phyloP scores from a whole-genome alignment of 2,329 filamentous ascomycete genomes.

The Ceratocystis huliohia region DNA sequence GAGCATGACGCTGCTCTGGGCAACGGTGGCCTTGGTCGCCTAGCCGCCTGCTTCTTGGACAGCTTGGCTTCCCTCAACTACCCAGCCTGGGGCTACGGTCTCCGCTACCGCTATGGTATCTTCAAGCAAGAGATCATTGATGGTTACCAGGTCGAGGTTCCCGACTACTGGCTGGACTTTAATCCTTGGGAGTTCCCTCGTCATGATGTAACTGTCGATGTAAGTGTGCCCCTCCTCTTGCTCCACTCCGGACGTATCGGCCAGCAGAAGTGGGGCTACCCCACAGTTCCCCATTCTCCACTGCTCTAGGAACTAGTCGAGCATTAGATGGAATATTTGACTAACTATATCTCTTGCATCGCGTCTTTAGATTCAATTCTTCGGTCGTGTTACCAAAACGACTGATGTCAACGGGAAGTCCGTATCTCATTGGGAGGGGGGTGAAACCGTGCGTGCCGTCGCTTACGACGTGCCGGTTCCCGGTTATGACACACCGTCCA shows the following conservation, averaged over 20 bases:
- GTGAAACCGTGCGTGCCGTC: slow-evolving; percentile 81
- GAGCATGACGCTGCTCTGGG: slow-evolving; percentile 94
- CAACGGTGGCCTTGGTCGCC: slow-evolving; percentile 85
- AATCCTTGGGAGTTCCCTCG: slow-evolving; percentile 98
- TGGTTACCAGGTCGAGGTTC: slow-evolving; percentile 94
- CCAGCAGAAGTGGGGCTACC: not conserved
- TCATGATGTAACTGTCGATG: slow-evolving; percentile 86
- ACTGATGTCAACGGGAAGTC: slow-evolving; percentile 64
- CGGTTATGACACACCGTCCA: slow-evolving; percentile 76
- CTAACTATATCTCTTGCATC: not conserved
- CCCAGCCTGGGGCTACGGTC: slow-evolving; percentile 91
- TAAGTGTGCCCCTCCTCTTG: slow-evolving; percentile 29
- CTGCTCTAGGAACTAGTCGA: too few relatives aligned
- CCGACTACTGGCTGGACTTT: slow-evolving; percentile 98
- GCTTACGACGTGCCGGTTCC: slow-evolving; percentile 91
- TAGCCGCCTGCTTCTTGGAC: slow-evolving; percentile 94
- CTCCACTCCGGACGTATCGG: not conserved
- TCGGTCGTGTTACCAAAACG: slow-evolving; percentile 67
- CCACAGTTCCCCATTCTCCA: not conserved
- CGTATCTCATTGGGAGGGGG: slow-evolving; percentile 71
- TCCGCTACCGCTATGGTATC: slow-evolving; percentile 92
- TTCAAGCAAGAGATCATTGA: slow-evolving; percentile 99
- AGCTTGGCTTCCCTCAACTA: slow-evolving; percentile 90
- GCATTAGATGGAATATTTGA: not conserved
- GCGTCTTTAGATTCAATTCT: slow-evolving; percentile 65